Evolutionary conservation across 352 stramenopile genomes (phyloP), one percentile per base, ranked within the genome.

Genomic region (Phytopythium kandeliae): DNA sequence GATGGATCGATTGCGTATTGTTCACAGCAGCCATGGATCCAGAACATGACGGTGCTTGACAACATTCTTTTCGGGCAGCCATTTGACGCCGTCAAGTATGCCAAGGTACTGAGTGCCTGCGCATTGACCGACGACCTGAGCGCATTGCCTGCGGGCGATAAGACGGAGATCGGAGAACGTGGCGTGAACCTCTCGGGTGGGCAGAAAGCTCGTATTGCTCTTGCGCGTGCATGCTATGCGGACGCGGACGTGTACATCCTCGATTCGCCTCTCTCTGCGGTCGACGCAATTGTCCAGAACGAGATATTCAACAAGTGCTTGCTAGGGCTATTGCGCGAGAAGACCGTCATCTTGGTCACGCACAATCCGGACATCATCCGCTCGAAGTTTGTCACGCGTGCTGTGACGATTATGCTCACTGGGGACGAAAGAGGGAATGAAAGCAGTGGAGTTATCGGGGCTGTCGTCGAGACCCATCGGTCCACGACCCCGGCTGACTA

Each of bases 61-160:
- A 98, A 98, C 62, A 96, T 98, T 54, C 61, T 98, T 15, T 98
- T 98, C 65, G 88, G 89, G n/a, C 58, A 74, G 40, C 61, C 62
- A 11, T 87, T 68, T 24, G 55, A 86, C 45, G 58, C 45, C 33
- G 65, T 62, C n/a, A 78, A 72, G 48, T 90, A 90, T 52, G 58
- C 71, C 24, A 73, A 71, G 30, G 62, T 78, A 24, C 22, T 95
- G 43, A 63, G 85, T 30, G 67, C 74, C 8, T 93, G 82, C 55
- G 69, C 72, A 7, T 38, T 97, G 50, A 66, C 40, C 13, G 50
- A 71, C n/a, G 89, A 97, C 67, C 55, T 96, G 6, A 47, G 60
- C 31, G 57, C 78, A 22, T 55, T 96, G 13, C 65, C 77, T 38
- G 69, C 75, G 31, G 85, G 86, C 16, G 86, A 95, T 56, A 41